Evolutionary conservation across 257 asterid species (phyloP), one percentile per base, ranked within the genome.

Genomic region (Ocimum tenuiflorum): DNA sequence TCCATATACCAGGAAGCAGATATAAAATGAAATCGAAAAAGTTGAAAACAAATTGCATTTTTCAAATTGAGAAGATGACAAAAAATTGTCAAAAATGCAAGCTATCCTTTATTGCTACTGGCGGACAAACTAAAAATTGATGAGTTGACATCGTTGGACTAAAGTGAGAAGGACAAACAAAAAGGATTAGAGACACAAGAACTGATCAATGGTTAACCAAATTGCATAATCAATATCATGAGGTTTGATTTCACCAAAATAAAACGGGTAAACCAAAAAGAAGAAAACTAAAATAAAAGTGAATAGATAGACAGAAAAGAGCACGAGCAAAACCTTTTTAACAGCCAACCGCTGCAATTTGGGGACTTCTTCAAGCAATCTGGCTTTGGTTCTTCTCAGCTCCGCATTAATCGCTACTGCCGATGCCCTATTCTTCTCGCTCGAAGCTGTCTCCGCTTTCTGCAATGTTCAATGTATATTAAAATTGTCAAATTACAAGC

Each of bases 401-500:
- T 91, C 98, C 7, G 98, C 98, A 47, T 88, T 91, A 73, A 91
- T 85, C 70, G 95, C 98, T 2, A 91, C 98, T 5, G 75, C 90
- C 8, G 96, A 80, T 4, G 98, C 98, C 78, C 96, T 80, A 56
- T 72, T 88, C 82, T 83, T 91, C 82, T 88, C 98, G 57, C 55
- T 85, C 12, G 83, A 36, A 69, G 94, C 94, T 38, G 80, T 77
- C 70, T 91, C 98, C 70, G 94, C 96, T 88, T 88, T 88, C 98
- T 91, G 64, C 11, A 43, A 50, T 66, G 57, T 29, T 29, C 24
- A 59, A 64, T 63, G 5, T 0, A 17, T n/a, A 10, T 14, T 27
- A 31, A 48, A 29, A n/a, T 15, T 13, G 7, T 55, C 35, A 63
- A 69, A 56, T 48, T 41, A 52, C 56, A 51, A 14, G 3, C 31